These are phyloP conservation scores for Apiospora pterosperma DNA, from an alignment of 2,329 filamentous ascomycete genomes.

Conservation along the genomic window DNA sequence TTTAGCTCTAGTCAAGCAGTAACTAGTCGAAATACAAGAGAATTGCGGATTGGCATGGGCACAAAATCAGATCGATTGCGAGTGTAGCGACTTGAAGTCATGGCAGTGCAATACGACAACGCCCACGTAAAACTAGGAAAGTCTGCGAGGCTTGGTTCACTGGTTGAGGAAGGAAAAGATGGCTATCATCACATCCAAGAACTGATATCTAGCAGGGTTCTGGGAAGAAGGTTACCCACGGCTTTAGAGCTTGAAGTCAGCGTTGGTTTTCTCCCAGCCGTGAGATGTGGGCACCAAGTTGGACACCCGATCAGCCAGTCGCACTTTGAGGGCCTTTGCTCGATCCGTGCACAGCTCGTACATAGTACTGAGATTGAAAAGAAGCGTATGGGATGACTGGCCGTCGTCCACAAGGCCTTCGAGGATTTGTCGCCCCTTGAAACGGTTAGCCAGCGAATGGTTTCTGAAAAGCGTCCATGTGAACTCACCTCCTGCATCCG, in stretches of 20 bases:
- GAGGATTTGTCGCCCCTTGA: slow-evolving; percentile 61
- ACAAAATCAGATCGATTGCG: not conserved
- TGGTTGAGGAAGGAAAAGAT: not conserved
- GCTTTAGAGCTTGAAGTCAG: slow-evolving; percentile 70
- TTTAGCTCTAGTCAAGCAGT: not conserved
- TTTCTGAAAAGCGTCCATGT: not conserved
- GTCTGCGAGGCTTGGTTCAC: not conserved
- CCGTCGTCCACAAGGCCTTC: slow-evolving; percentile 62
- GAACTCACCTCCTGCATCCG: slow-evolving; percentile 63
- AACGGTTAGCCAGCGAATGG: slow-evolving; percentile 18
- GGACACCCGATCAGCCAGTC: slow-evolving; percentile 68
- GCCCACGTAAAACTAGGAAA: not conserved
- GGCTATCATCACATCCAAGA: slow-evolving; percentile 1
- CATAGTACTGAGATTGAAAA: slow-evolving; percentile 87
- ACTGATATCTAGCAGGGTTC: slow-evolving; percentile 8
- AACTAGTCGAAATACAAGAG: not conserved
- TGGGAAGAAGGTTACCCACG: not conserved
- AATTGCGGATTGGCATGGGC: not conserved
- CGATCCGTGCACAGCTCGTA: slow-evolving; percentile 89
- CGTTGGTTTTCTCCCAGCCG: slow-evolving; percentile 69
- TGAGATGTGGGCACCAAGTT: slow-evolving; percentile 49
- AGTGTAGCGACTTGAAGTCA: not conserved
- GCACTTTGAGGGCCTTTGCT: slow-evolving; percentile 65
- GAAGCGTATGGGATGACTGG: slow-evolving; percentile 70
- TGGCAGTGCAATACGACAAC: not conserved